Evolutionary conservation across 139 green algal species (phyloP), one percentile per base, ranked within the genome.

Genomic region (Chlorella sp.): DNA sequence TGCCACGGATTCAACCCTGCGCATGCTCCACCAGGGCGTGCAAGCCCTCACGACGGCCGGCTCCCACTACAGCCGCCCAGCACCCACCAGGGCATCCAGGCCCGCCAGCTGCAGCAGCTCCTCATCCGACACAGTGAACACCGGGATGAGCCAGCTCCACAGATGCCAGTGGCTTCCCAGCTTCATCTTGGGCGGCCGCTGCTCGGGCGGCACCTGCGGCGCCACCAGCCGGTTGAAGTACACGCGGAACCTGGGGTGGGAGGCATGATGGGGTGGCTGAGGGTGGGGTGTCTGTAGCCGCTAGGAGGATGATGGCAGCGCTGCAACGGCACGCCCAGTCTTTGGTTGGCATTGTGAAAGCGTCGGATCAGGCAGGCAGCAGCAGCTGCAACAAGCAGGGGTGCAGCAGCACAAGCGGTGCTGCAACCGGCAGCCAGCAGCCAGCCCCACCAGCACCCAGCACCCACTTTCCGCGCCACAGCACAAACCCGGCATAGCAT

Each of bases 71-170:
- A 30, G 28, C 13, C 68, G 1, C 15, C 15, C 36, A 72, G 51
- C 57, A 72, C 60, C 78, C 78, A 92, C 89, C 76, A 93, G 44
- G 0, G 88, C 89, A 74, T 93, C 89, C 26, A 92, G 74, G 20
- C 89, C 89, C 30, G 88, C 65, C 32, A 64, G 86, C 44, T 67
- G 65, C 32, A 93, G 68, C 30, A 92, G 84, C 30, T 89, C 82
- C 3, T 25, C 67, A n/a, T 93, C 82, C 3, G 55, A 57, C 1
- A 85, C 71, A 5, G 28, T 87, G 51, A 88, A 44, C 1, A 88
- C 81, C 5, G 70, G 62, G 18, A 57, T 38, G 16, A 93, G 78
- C 89, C 89, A 93, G 20, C 73, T 55, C 80, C 80, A 89, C 38
- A 87, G 41, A 6, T 56, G 81, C 20, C 39, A 30, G 67, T 70